Conservation (phyloP, 2,329 filamentous ascomycete species). For the Colletotrichum kahawae region DNA sequence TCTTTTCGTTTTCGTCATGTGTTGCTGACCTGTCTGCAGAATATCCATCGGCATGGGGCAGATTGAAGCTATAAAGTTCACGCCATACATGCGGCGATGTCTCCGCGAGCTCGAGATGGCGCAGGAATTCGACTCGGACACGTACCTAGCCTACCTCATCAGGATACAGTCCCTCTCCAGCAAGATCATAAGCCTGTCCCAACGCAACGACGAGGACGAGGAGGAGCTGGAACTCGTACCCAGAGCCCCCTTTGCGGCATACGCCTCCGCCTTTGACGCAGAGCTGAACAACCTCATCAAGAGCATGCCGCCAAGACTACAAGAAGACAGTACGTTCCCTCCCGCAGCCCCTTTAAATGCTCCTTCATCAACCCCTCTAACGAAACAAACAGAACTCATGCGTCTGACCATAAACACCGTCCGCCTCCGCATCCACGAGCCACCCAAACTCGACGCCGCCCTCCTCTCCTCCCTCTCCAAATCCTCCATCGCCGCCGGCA, state of each 20-base stretch:
- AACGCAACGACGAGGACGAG: conserved; percentile 38
- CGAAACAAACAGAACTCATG: background rate
- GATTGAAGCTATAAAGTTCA: conserved; percentile 54
- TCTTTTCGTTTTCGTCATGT: accelerated
- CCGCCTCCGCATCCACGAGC: conserved; percentile 51
- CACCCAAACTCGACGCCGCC: conserved; percentile 45
- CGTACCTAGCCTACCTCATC: conserved; percentile 49
- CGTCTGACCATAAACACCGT: conserved; percentile 42
- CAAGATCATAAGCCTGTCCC: conserved; percentile 47
- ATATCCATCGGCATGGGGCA: conserved; percentile 46
- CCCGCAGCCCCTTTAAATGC: background rate
- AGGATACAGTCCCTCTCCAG: conserved; percentile 55
- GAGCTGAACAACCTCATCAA: conserved; percentile 48
- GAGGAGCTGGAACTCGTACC: conserved; percentile 31
- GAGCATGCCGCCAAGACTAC: conserved; percentile 38
- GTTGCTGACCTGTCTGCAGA: conserved; percentile 31
- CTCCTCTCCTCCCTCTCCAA: conserved; percentile 46
- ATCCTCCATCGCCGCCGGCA: conserved; percentile 43
- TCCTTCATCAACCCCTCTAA: background rate
- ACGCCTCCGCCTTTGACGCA: conserved; percentile 48
- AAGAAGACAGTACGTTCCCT: conserved; percentile 39
- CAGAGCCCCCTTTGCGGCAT: conserved; percentile 47
- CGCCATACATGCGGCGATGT: conserved; percentile 56
- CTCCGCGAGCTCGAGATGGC: conserved; percentile 47
- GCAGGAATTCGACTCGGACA: conserved; percentile 51